A percentile compares a stretch with the other conserved stretches of the same genome.
Evolutionary conservation across 257 asterid genomes (phyloP).

Genomic region (Verbascum thapsus): DNA sequence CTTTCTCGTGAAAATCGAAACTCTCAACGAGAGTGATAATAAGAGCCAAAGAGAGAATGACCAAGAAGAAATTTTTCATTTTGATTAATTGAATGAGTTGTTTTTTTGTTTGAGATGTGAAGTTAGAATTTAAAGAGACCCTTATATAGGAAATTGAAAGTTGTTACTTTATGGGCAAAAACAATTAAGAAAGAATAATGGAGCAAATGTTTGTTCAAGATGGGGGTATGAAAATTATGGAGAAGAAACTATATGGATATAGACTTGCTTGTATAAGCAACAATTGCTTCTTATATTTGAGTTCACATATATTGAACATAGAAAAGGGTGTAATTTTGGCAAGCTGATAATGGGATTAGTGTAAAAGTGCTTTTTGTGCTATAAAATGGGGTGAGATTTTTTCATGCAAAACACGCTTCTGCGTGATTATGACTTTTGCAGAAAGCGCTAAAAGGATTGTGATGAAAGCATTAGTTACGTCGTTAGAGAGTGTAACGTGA

Average conservation of each 20-base stretch:
- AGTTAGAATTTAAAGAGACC: constrained; percentile 25
- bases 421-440: constrained; percentile 18
- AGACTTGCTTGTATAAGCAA: constrained; percentile 32
- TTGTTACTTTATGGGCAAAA: constrained; percentile 41
- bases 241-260: constrained; percentile 23
- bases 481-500: constrained; percentile 33
- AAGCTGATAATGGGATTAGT: not conserved
- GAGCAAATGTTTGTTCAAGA: constrained; percentile 21
- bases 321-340: not conserved
- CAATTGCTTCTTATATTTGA: constrained; percentile 18
- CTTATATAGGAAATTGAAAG: constrained; percentile 49
- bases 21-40: constrained; percentile 43
- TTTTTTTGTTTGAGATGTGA: constrained; percentile 22
- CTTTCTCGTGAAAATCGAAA: constrained; percentile 71
- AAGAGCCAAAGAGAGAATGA: constrained; percentile 45
- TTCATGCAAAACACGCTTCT: constrained; percentile 34
- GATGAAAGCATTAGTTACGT: constrained; percentile 49
- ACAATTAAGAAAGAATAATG: constrained; percentile 23
- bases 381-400: constrained; percentile 8
- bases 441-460: constrained; percentile 21
- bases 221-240: constrained; percentile 15
- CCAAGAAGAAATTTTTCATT: constrained; percentile 38
- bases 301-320: not conserved
- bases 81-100: constrained; percentile 28
- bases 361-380: not conserved